A percentile compares a stretch with the other conserved stretches of the same genome.
Conservation (phyloP, 2,329 filamentous ascomycete species). For the Penicillium nordicum region DNA sequence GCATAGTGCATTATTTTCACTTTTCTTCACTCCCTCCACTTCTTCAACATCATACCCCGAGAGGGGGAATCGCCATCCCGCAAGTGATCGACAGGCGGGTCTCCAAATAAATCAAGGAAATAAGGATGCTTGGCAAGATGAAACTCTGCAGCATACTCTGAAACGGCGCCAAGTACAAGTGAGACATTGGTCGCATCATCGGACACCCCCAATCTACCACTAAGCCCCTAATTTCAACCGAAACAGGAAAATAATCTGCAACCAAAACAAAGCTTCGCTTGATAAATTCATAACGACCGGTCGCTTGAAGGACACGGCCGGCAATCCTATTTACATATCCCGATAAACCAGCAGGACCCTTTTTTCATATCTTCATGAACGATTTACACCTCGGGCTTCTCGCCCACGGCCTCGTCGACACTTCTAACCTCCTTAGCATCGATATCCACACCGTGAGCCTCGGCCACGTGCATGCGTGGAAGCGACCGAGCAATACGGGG, state of each 20-base stretch:
- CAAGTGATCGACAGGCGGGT: not conserved
- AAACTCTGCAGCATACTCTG: conserved; percentile 2
- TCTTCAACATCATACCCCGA: not conserved
- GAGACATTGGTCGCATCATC: not conserved
- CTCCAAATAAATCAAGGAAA: not conserved
- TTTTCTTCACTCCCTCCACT: not conserved
- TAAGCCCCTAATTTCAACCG: not conserved
- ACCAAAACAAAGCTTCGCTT: not conserved
- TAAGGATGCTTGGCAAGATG: not conserved
- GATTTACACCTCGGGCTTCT: not conserved
- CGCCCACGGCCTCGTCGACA: not conserved
- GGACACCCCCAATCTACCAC: not conserved
- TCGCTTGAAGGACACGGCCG: not conserved
- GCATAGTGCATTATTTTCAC: not conserved
- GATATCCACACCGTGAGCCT: not conserved
- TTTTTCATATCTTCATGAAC: not conserved
- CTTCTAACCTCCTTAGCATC: not conserved
- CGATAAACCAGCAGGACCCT: not conserved
- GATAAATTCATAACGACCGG: not conserved
- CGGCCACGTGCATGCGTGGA: not conserved
- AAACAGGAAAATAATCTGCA: not conserved
- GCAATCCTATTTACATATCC: not conserved
- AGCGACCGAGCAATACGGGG: conserved; percentile 20
- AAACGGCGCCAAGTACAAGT: not conserved
- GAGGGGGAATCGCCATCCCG: not conserved